Base-by-base conservation (phyloP, 2,329 filamentous ascomycete species). In the Penicillium sp. region DNA sequence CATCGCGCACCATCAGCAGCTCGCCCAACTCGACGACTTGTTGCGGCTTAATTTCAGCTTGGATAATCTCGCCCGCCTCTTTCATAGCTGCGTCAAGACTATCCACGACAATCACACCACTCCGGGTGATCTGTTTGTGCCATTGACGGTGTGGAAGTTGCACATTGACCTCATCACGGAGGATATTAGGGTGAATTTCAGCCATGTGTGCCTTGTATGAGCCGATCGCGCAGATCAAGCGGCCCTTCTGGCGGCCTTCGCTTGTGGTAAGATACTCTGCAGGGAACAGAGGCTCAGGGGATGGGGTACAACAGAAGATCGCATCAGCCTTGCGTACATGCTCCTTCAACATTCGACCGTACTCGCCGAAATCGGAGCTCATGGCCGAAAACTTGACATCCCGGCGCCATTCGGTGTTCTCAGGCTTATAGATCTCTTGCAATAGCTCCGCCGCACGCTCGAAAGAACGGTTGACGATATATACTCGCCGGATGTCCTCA, bases 1-100 rank as follows among this genome's bases (percentile, higher is more conserved):
- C 78, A 39, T 77, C 69, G 63, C 79, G 80, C 59, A 84, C 69
- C 80, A 84, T 84, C 52, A 85, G 70, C 40, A 96, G 74, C 65
- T 96, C 91, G 3, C 91, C 92, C 1, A 96, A 74, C 68, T 96
- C 92, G 0, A 95, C 88, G 3, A 96, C 79, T 59, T 95, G 86
- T 38, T 83, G 79, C 0, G 88, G 83, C 18, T 77, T 77, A 25
- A 96, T 74, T 0, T 83, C 84, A 0, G 89, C 88, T 57, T 89
- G 82, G 9, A 95, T 86, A 40, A 97, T 76, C 73, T 97, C 92
- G 0, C 92, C 92, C 0, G 91, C 87, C 65, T 95, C 89, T 59
- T 84, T 84, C 36, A 95, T 67, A 38, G 86, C 90, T 0, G 87
- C 88, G 25, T 89, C 84, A 0, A 95, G 76, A 9, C 86, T 91